Evolutionary conservation across 225 moss, liverwort and hornwort genomes (phyloP).

Genomic region (Pseudisothecium myosuroides): DNA sequence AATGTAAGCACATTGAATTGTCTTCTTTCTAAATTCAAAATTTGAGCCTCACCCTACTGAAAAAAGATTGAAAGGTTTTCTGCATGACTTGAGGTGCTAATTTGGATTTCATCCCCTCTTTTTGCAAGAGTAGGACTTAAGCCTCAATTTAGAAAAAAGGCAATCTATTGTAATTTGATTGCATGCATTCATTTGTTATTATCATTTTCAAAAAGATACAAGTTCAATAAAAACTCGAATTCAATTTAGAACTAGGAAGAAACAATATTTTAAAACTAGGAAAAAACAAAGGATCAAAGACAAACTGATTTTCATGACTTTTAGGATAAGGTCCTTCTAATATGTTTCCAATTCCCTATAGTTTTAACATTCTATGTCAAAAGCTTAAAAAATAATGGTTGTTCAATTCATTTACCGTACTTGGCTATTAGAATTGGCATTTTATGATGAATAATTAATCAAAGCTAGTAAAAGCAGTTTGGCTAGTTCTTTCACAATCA

Average conservation of each 20-base stretch:
- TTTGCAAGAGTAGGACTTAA: fast-evolving
- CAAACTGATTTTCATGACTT: background rate
- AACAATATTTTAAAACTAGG: too few relatives aligned
- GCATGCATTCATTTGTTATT: background rate
- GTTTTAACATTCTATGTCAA: background rate
- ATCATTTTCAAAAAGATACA: background rate
- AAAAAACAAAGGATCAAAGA: background rate
- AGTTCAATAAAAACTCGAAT: background rate
- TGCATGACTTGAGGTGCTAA: fast-evolving
- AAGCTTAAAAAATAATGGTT: background rate
- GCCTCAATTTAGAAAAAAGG: background rate
- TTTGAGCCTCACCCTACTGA: fast-evolving
- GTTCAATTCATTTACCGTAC: background rate
- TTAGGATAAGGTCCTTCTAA: background rate
- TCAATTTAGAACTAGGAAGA: background rate
- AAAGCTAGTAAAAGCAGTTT: background rate
- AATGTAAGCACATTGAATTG: background rate
- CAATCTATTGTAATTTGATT: background rate
- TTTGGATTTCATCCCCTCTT: background rate
- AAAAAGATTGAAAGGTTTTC: background rate
- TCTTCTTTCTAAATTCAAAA: background rate
- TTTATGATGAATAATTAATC: background rate
- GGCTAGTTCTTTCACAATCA: fast-evolving
- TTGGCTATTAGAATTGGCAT: fast-evolving
- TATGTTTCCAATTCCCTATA: fast-evolving